Percentiles rank a stretch among this genome's conserved stretches.
Evolutionary conservation across 2,329 filamentous ascomycete genomes (phyloP).

Genomic region (Penicillium concentricum): DNA sequence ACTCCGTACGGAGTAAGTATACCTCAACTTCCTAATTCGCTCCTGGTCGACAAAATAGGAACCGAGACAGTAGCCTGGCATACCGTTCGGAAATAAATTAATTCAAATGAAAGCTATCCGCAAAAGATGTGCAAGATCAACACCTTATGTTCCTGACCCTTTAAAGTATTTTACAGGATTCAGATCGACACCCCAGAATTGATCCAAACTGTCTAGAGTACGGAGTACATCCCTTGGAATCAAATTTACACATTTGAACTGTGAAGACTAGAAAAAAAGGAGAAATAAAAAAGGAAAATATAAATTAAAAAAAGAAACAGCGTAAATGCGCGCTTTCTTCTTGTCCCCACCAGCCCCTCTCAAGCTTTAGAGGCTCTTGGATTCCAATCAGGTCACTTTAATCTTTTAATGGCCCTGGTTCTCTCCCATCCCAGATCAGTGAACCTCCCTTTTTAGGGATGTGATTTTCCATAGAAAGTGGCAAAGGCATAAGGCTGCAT

Average conservation of each 20-base stretch:
- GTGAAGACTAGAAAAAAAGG: not conserved
- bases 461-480: too few relatives aligned
- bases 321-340: not conserved
- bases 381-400: not conserved
- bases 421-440: not conserved
- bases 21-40: not conserved
- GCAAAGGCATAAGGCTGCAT: not conserved
- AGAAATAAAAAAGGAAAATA: not conserved
- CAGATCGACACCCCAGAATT: not conserved
- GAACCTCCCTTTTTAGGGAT: not conserved
- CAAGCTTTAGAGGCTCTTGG: slow-evolving; percentile 6
- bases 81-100: not conserved
- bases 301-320: not conserved
- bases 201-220: not conserved
- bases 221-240: not conserved
- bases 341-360: slow-evolving; percentile 1
- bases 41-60: not conserved
- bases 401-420: not conserved
- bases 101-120: not conserved
- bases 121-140: not conserved
- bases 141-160: not conserved
- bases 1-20: too few relatives aligned
- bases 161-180: not conserved
- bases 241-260: not conserved
- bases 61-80: not conserved